A percentile compares a stretch with the other conserved stretches of the same genome.
These are phyloP conservation scores for Cystobasidium tubakii DNA, from an alignment of 768 basidiomycete species.

Conservation along the genomic window DNA sequence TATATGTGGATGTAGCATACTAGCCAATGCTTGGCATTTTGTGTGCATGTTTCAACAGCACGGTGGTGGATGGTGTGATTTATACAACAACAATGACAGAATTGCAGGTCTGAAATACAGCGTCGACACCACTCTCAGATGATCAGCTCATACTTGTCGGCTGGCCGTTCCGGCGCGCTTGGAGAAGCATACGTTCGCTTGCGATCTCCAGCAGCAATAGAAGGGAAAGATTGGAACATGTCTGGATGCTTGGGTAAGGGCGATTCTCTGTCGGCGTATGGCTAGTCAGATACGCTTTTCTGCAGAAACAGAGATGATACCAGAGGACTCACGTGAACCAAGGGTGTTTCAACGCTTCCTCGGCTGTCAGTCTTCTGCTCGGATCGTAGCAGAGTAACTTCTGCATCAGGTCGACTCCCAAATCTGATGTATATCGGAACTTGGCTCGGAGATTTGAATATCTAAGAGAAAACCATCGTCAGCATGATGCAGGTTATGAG, in stretches of 20 bases:
- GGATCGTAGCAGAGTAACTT: slow-evolving; percentile 85
- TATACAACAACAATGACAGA: background rate
- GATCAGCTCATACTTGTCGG: slow-evolving; percentile 32
- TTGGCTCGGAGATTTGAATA: slow-evolving; percentile 63
- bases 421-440: slow-evolving; percentile 74
- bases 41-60: background rate
- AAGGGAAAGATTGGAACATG: slow-evolving; percentile 91
- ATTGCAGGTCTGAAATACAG: background rate
- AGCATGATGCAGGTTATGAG: background rate
- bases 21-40: background rate
- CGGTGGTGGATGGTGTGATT: background rate
- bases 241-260: slow-evolving; percentile 94
- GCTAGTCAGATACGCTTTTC: too few relatives aligned
- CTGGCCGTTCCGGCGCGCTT: slow-evolving; percentile 25
- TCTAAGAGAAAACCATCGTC: slow-evolving; percentile 40
- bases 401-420: slow-evolving; percentile 77
- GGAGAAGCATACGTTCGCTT: slow-evolving; percentile 47
- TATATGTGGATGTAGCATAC: background rate
- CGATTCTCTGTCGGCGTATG: slow-evolving; percentile 82
- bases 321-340: slow-evolving; percentile 81
- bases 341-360: slow-evolving; percentile 80
- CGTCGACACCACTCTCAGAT: background rate
- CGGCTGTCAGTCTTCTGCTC: slow-evolving; percentile 72
- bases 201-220: slow-evolving; percentile 93
- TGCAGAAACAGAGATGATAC: too few relatives aligned